Conservation (phyloP, 116 monocot genomes). For the Iris pallida region DNA sequence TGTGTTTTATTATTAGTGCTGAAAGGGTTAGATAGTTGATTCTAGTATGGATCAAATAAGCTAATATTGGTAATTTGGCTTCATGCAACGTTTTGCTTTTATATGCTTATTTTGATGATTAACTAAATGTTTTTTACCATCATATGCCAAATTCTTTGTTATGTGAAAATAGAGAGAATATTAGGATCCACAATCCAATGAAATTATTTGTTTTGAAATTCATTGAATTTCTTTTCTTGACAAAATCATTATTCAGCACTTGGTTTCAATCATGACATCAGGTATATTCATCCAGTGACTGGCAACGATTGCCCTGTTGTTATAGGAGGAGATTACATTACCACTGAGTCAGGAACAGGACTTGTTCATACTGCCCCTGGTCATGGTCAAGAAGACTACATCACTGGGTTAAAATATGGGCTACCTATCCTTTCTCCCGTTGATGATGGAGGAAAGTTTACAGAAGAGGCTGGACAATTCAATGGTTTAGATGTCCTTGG, state of each 20-base stretch:
- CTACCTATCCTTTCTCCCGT: conserved; percentile 92
- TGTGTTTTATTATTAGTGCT: no score
- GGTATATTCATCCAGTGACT: conserved; percentile 82
- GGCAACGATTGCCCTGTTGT: conserved; percentile 85
- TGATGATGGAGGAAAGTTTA: conserved; percentile 89
- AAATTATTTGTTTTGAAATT: background rate
- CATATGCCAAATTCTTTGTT: background rate
- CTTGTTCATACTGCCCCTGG: conserved; percentile 99
- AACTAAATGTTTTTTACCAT: no score
- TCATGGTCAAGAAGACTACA: conserved; percentile 97
- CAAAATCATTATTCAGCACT: conserved; percentile 10
- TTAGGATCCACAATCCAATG: no score
- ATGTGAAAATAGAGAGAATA: no score
- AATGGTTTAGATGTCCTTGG: conserved; percentile 83
- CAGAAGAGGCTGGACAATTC: conserved; percentile 80
- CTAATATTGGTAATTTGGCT: no score
- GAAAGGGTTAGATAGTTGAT: no score
- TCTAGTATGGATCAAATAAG: no score
- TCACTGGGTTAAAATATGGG: conserved; percentile 91
- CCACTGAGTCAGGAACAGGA: conserved; percentile 93
- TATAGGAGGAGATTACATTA: conserved; percentile 92
- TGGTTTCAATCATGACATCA: conserved; percentile 21
- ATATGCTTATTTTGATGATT: no score
- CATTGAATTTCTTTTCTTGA: background rate
- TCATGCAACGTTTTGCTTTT: no score